Evolutionary conservation across 129 eudicot genomes (phyloP).

Genomic region (Escallonia herrerae): DNA sequence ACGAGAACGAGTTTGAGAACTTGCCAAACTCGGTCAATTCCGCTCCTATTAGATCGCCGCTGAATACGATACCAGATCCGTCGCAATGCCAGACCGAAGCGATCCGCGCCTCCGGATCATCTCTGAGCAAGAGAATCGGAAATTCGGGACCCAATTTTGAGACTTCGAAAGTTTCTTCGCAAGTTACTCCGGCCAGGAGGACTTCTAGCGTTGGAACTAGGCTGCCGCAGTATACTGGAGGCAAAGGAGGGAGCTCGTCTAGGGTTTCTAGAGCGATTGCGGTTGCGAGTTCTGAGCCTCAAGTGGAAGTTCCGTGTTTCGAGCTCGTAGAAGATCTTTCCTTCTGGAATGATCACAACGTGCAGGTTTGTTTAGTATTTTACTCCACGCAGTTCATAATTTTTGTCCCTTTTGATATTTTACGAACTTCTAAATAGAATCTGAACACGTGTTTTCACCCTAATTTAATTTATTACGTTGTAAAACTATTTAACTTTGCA

Average conservation of each 20-base stretch:
- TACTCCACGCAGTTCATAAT: no score
- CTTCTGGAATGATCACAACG: constrained; percentile 90
- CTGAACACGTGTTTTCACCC: no score
- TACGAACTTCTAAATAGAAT: no score
- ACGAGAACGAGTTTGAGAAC: constrained; percentile 36
- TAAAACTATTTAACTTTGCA: no score
- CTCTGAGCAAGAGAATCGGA: constrained; percentile 10
- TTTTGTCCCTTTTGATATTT: no score
- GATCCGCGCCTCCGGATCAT: constrained; percentile 4
- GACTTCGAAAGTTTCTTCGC: constrained; percentile 16
- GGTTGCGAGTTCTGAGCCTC: constrained; percentile 19
- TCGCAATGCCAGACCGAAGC: constrained; percentile 38
- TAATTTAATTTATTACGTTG: no score
- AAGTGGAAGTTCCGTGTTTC: constrained; percentile 45
- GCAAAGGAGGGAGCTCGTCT: constrained; percentile 36
- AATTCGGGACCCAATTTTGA: constrained; percentile 30
- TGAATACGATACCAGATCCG: constrained; percentile 64
- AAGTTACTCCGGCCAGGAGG: constrained; percentile 56
- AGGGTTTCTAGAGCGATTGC: constrained; percentile 49
- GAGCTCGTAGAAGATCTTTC: constrained; percentile 66
- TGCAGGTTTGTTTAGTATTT: constrained; percentile 48
- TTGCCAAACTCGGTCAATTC: constrained; percentile 4
- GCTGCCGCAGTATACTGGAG: constrained; percentile 29
- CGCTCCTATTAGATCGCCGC: constrained; percentile 41
- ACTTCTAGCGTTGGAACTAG: constrained; percentile 32